A percentile compares a stretch with the other conserved stretches of the same genome.
Conservation (phyloP, 2,329 filamentous ascomycete genomes). For the Calonectria pseudoturangicola region DNA sequence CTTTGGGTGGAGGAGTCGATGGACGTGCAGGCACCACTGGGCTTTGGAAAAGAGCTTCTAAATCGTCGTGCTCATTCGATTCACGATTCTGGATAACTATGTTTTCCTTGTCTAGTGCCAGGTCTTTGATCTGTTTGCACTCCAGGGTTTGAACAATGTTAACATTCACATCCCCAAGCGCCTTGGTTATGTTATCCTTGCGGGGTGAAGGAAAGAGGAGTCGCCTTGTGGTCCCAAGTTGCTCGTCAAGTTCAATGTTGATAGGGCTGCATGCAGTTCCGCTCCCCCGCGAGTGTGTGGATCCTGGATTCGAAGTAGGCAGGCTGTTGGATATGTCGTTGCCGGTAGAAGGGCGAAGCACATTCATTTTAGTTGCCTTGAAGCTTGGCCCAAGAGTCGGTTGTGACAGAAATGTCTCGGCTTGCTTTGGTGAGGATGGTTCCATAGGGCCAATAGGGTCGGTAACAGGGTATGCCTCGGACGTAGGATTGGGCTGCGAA, state of each 20-base stretch:
- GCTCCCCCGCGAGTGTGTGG: slow-evolving; percentile 72
- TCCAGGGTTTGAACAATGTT: slow-evolving; percentile 70
- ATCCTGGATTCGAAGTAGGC: slow-evolving; percentile 60
- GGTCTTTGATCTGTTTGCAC: slow-evolving; percentile 60
- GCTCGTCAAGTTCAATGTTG: slow-evolving; percentile 68
- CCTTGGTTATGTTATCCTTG: slow-evolving; percentile 77
- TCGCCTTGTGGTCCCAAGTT: slow-evolving; percentile 76
- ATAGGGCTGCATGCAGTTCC: slow-evolving; percentile 76
- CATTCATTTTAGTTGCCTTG: slow-evolving; percentile 17
- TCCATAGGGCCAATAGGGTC: slow-evolving; percentile 71
- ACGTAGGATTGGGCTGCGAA: slow-evolving; percentile 66
- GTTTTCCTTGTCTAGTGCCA: slow-evolving; percentile 66
- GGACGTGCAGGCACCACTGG: slow-evolving; percentile 63
- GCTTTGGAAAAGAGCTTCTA: slow-evolving; percentile 81
- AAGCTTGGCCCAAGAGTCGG: slow-evolving; percentile 40
- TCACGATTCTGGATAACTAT: slow-evolving; percentile 60
- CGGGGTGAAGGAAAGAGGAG: slow-evolving; percentile 86
- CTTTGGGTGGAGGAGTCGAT: slow-evolving; percentile 72
- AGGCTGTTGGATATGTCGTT: slow-evolving; percentile 37
- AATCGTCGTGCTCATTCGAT: slow-evolving; percentile 67
- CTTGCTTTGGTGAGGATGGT: slow-evolving; percentile 57
- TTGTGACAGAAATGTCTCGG: slow-evolving; percentile 42
- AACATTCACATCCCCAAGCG: slow-evolving; percentile 74
- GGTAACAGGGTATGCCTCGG: slow-evolving; percentile 72
- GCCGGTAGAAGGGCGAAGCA: slow-evolving; percentile 31